Evolutionary conservation across 2,329 filamentous ascomycete genomes (phyloP).

Genomic region (Grosmannia penicillata): DNA sequence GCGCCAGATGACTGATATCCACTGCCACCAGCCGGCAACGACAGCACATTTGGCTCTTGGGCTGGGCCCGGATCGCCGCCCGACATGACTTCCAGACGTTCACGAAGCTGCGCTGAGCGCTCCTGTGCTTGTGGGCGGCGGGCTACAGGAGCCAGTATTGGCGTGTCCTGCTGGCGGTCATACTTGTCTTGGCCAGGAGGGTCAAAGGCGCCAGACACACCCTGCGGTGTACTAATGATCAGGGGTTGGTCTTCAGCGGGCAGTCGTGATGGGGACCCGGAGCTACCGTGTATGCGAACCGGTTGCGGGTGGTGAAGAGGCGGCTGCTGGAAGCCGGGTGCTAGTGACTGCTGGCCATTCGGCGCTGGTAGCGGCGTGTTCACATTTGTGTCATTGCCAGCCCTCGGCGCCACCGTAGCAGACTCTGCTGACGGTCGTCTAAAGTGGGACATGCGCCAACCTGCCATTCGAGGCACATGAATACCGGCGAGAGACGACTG

Average conservation of each 20-base stretch:
- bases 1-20: constrained; percentile 16
- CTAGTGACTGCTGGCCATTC: constrained; percentile 8
- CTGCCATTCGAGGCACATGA: constrained; percentile 24
- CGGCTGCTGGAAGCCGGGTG: too few species aligned
- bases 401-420: not conserved
- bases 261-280: too few species aligned
- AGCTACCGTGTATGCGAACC: too few species aligned
- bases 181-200: constrained; percentile 20
- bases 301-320: too few species aligned
- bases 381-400: not conserved
- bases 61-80: constrained; percentile 16
- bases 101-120: constrained; percentile 21
- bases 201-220: constrained; percentile 39
- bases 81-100: constrained; percentile 41
- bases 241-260: constrained; percentile 31
- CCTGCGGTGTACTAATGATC: constrained; percentile 45
- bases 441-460: constrained; percentile 17
- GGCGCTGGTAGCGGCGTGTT: not conserved
- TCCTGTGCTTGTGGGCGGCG: constrained; percentile 29
- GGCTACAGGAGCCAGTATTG: constrained; percentile 37
- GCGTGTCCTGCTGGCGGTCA: constrained; percentile 22
- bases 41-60: constrained; percentile 11
- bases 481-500: constrained; percentile 27
- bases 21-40: not conserved
- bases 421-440: not conserved